phyloP scores from a whole-genome alignment of 2,329 filamentous ascomycete genomes.

The Fusarium siculi region DNA sequence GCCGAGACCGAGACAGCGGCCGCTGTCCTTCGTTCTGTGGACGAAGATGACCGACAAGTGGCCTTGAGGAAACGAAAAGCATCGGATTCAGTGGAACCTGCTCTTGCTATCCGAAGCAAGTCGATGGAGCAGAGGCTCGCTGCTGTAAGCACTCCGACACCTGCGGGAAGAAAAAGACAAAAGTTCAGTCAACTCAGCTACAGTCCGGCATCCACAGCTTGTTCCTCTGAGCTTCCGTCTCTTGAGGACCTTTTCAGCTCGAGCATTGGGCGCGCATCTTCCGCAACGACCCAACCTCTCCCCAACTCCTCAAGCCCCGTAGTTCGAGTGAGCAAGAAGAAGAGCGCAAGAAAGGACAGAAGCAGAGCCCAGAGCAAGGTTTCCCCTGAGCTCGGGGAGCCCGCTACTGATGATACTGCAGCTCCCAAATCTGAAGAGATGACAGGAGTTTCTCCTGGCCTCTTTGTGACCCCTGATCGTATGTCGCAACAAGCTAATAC shows the following conservation, averaged over 20 bases:
- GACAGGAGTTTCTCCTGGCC: background rate
- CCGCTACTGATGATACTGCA: fast-evolving
- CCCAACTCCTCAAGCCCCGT: fast-evolving
- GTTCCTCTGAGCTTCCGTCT: background rate
- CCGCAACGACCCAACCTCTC: fast-evolving
- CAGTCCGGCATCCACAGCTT: background rate
- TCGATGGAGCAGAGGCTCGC: fast-evolving
- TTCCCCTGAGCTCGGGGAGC: fast-evolving
- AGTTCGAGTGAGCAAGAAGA: fast-evolving
- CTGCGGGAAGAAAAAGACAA: fast-evolving
- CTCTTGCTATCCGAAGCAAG: background rate
- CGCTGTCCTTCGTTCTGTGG: background rate
- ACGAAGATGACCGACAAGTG: fast-evolving
- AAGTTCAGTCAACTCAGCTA: fast-evolving
- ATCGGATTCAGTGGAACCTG: fast-evolving
- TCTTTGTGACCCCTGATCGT: background rate
- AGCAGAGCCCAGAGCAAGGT: fast-evolving
- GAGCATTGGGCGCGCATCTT: fast-evolving
- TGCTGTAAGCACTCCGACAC: fast-evolving
- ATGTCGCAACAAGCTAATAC: fast-evolving
- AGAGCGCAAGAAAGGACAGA: fast-evolving
- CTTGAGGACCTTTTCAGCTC: background rate
- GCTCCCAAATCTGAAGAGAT: fast-evolving
- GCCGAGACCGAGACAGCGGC: fast-evolving
- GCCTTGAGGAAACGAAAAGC: fast-evolving